These are phyloP conservation scores for Debaryomyces singareniensis DNA, from an alignment of 1,139 yeast species.

Conservation along the genomic window DNA sequence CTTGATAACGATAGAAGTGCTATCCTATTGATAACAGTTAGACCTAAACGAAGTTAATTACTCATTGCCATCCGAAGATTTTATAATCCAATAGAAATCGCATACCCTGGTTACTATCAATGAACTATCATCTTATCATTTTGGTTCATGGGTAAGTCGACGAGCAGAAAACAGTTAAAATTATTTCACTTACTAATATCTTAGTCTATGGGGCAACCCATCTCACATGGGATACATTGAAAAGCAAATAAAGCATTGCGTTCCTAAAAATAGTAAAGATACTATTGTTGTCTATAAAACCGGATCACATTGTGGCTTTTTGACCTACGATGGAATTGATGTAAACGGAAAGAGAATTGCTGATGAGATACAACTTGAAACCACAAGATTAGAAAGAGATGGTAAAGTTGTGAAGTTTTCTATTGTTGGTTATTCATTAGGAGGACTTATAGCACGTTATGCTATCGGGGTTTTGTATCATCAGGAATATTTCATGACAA, in stretches of 20 bases:
- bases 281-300: conserved; percentile 50
- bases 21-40: no score
- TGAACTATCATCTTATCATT: conserved; percentile 51
- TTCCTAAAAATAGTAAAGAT: conserved; percentile 13
- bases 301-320: conserved; percentile 56
- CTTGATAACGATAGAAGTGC: no score
- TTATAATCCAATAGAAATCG: not conserved
- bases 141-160: conserved; percentile 64
- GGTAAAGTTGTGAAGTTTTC: conserved; percentile 50
- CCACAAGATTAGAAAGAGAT: conserved; percentile 22
- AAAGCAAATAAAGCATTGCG: conserved; percentile 25
- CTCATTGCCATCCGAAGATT: no score
- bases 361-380: conserved; percentile 52
- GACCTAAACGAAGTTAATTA: no score
- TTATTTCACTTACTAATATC: not conserved
- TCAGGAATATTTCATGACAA: conserved; percentile 44
- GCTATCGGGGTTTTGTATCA: conserved; percentile 64
- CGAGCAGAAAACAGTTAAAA: not conserved
- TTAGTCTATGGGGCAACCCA: conserved; percentile 68
- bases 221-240: conserved; percentile 59
- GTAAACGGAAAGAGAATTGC: conserved; percentile 76
- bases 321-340: conserved; percentile 82
- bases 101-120: conserved; percentile 8
- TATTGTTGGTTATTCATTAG: conserved; percentile 74
- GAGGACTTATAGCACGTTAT: conserved; percentile 73